These are phyloP conservation scores for Leishmania gerbilli DNA, from an alignment of 208 protist species.

Conservation along the genomic window DNA sequence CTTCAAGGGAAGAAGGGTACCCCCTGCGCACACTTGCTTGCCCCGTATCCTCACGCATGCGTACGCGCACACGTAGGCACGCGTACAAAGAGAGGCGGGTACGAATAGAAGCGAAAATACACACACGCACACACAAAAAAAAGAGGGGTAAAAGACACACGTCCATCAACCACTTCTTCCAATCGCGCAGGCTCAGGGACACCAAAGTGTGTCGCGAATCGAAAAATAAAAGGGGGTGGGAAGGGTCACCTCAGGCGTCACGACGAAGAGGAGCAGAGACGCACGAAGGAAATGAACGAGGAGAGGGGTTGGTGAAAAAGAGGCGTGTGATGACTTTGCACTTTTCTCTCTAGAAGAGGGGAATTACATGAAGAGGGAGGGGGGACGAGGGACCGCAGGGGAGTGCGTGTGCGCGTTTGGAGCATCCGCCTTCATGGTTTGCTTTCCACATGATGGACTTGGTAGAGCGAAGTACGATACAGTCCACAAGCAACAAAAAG, in stretches of 20 bases:
- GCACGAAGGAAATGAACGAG: neutral
- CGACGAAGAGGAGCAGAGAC: neutral
- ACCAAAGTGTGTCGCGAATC: neutral
- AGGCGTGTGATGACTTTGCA: neutral
- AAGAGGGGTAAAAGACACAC: neutral
- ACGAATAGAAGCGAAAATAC: neutral
- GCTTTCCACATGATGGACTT: neutral
- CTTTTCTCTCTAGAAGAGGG: neutral
- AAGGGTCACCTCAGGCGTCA: neutral
- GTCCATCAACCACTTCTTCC: neutral
- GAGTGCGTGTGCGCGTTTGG: neutral
- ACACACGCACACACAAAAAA: neutral
- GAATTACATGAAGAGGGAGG: neutral
- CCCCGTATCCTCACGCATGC: neutral
- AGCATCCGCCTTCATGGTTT: neutral
- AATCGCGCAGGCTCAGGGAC: neutral
- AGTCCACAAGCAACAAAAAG: neutral
- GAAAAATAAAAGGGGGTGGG: neutral
- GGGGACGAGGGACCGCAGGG: neutral
- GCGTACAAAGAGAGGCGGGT: neutral
- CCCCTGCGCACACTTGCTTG: neutral
- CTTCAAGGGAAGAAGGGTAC: neutral
- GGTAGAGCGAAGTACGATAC: neutral
- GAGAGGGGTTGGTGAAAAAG: neutral
- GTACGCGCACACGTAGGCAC: neutral